A percentile compares a stretch with the other conserved stretches of the same genome.
These are phyloP conservation scores for Arthrobotrys musiformis DNA, from an alignment of 2,329 filamentous ascomycete species.

Conservation along the genomic window DNA sequence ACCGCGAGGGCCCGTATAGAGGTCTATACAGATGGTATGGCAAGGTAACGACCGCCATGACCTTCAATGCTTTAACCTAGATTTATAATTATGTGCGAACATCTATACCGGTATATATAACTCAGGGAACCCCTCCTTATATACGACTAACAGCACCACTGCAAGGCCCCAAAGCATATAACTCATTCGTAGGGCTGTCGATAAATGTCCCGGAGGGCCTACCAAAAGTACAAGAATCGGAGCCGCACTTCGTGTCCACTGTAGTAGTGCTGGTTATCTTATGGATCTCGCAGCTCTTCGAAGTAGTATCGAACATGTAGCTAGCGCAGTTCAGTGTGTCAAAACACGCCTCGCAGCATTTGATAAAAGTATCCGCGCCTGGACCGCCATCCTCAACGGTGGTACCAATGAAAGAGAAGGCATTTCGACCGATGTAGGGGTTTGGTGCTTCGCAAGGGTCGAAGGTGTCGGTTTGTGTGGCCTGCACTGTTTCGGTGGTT, in stretches of 20 bases:
- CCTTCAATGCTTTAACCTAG: too few species aligned
- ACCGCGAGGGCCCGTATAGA: too few species aligned
- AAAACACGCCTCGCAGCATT: conserved; percentile 27
- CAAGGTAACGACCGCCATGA: too few species aligned
- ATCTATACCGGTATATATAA: too few species aligned
- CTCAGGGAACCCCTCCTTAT: background rate
- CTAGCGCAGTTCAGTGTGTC: conserved; percentile 4
- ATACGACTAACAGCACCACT: conserved; percentile 2
- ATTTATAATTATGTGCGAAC: too few species aligned
- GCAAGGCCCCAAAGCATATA: conserved; percentile 34
- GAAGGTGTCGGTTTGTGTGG: background rate
- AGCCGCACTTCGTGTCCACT: background rate
- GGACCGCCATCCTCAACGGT: background rate
- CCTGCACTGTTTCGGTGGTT: conserved; percentile 6
- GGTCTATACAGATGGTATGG: too few species aligned
- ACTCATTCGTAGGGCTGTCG: conserved; percentile 7
- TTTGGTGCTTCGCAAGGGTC: conserved; percentile 14
- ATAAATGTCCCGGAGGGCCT: background rate
- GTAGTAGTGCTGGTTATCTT: background rate
- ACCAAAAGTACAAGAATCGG: conserved; percentile 8
- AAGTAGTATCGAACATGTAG: conserved; percentile 25
- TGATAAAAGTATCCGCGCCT: background rate
- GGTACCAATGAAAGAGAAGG: conserved; percentile 2
- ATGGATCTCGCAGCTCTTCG: conserved; percentile 5
- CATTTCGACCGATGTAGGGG: conserved; percentile 30